Conservation (phyloP, 2,329 filamentous ascomycete species). For the Alternaria triticimaculans region DNA sequence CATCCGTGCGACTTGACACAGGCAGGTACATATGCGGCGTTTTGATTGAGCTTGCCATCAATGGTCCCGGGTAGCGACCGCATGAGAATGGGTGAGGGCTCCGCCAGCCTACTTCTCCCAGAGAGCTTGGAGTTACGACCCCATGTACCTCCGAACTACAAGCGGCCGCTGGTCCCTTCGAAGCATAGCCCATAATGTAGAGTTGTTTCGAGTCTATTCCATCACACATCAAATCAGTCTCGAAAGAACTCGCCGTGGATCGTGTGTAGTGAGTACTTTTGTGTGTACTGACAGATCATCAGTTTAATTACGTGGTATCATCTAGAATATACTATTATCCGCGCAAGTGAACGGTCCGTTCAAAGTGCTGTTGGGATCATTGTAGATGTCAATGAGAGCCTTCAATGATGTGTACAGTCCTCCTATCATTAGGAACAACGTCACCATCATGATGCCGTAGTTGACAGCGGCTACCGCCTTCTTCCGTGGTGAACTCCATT, state of each 20-base stretch:
- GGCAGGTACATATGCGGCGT: not conserved
- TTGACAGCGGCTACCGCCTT: constrained; percentile 56
- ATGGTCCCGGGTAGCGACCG: not conserved
- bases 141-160: not conserved
- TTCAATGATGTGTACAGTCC: constrained; percentile 37
- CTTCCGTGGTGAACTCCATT: constrained; percentile 45
- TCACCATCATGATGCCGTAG: constrained; percentile 48
- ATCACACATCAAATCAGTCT: not conserved
- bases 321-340: constrained; percentile 40
- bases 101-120: not conserved
- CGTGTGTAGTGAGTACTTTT: not conserved
- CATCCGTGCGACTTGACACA: not conserved
- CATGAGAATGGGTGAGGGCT: not conserved
- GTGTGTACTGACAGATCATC: not conserved
- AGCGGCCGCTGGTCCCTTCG: too few relatives aligned
- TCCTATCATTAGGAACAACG: constrained; percentile 34
- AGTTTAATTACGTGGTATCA: not conserved
- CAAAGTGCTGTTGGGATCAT: constrained; percentile 29
- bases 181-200: not conserved
- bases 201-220: not conserved
- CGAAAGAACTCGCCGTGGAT: not conserved
- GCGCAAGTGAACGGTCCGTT: constrained; percentile 40
- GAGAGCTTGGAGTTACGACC: not conserved
- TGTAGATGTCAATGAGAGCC: constrained; percentile 37
- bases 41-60: not conserved